A percentile compares a stretch with the other conserved stretches of the same genome.
Conservation (phyloP, 2,329 filamentous ascomycete genomes). For the Penicillium paneum region DNA sequence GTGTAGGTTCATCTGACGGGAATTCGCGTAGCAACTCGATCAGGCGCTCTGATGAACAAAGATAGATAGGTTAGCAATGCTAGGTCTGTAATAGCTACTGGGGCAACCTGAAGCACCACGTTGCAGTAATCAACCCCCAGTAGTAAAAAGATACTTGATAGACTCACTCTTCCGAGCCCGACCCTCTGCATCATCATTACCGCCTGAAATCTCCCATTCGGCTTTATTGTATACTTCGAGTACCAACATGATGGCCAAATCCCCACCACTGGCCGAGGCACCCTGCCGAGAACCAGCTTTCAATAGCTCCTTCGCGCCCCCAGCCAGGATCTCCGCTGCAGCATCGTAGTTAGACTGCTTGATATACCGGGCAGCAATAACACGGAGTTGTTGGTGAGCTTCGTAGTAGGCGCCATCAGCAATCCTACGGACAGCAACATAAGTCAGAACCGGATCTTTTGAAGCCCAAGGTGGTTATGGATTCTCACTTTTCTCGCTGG, state of each 20-base stretch:
- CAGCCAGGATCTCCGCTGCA: slow-evolving; percentile 81
- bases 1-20: slow-evolving; percentile 75
- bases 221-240: slow-evolving; percentile 90
- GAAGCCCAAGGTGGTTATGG: not conserved
- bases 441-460: slow-evolving; percentile 13
- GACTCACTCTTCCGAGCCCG: slow-evolving; percentile 59
- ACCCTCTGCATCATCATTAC: slow-evolving; percentile 55
- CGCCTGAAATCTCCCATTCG: slow-evolving; percentile 61
- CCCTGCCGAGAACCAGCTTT: slow-evolving; percentile 63
- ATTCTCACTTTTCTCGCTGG: slow-evolving; percentile 69
- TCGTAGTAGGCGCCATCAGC: slow-evolving; percentile 93
- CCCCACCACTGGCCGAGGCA: slow-evolving; percentile 90
- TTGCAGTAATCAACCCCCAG: not conserved
- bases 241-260: slow-evolving; percentile 80
- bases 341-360: slow-evolving; percentile 81
- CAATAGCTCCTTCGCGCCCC: slow-evolving; percentile 78
- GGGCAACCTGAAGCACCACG: not conserved
- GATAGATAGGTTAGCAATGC: slow-evolving; percentile 6
- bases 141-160: not conserved
- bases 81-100: not conserved
- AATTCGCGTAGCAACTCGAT: slow-evolving; percentile 79
- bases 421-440: slow-evolving; percentile 57
- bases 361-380: slow-evolving; percentile 89
- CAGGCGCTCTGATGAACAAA: slow-evolving; percentile 52
- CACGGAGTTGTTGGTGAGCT: slow-evolving; percentile 95